phyloP scores from a whole-genome alignment of 164 flowering plant species.

The Nymphaea thermarum region DNA sequence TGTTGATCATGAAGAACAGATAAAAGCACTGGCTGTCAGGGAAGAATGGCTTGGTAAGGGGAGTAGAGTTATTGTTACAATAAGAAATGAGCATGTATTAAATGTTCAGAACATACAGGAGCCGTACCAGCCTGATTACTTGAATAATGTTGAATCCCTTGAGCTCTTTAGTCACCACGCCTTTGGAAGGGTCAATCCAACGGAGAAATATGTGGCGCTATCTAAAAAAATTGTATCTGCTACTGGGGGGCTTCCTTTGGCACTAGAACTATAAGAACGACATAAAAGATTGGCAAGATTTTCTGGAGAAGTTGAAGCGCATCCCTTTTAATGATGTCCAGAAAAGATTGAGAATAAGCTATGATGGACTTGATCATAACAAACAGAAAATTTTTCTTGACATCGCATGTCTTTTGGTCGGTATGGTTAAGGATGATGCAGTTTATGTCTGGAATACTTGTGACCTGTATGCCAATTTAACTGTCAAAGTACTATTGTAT shows the following conservation, averaged over 20 bases:
- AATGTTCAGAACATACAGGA: too few species aligned
- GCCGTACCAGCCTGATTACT: too few species aligned
- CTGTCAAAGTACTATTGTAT: neutral
- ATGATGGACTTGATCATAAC: slow-evolving; percentile 4
- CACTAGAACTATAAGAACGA: slow-evolving; percentile 1
- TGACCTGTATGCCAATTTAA: neutral
- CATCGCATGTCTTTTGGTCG: slow-evolving; percentile 3
- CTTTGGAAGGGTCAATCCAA: slow-evolving; percentile 1
- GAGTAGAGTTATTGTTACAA: slow-evolving; percentile 12
- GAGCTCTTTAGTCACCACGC: slow-evolving; percentile 5
- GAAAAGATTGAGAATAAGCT: slow-evolving; percentile 4
- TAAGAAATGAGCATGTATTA: slow-evolving; percentile 2
- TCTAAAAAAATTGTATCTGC: neutral
- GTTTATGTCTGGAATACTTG: neutral
- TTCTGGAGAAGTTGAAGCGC: neutral
- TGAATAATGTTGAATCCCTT: neutral
- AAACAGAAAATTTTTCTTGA: slow-evolving; percentile 1
- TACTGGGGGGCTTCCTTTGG: neutral
- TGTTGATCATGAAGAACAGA: slow-evolving; percentile 8
- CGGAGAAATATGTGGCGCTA: slow-evolving; percentile 2
- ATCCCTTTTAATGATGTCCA: slow-evolving; percentile 3
- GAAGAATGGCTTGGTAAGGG: slow-evolving; percentile 13
- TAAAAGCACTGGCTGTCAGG: slow-evolving; percentile 5
- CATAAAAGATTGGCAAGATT: neutral
- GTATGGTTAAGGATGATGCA: slow-evolving; percentile 1